Evolutionary conservation across 2,329 filamentous ascomycete species (phyloP), one percentile per base, ranked within the genome.

Genomic region (Cytospora schulzeri): DNA sequence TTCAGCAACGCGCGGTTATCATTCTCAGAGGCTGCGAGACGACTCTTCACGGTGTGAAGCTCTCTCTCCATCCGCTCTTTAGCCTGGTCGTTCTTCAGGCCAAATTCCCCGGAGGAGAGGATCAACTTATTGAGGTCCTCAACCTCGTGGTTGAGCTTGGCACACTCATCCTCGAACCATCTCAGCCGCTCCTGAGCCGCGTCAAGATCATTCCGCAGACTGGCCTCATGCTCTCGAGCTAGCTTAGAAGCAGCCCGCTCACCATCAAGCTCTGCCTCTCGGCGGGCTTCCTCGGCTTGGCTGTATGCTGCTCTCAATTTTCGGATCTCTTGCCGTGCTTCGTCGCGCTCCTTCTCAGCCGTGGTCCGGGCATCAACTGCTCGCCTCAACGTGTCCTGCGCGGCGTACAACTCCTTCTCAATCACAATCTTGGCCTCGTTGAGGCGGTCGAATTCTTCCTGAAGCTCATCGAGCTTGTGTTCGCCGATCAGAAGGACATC

Each of bases 341-440:
- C 92, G 72, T 96, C 95, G 3, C 93, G 91, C 72, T 96, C 92
- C 69, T 90, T 87, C 74, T 99, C 94, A 0, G 92, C 92, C 6
- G 87, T 86, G 6, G 88, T 83, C 35, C 92, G 87, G 55, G 91
- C 90, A 75, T 97, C 93, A 69, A 90, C 92, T 14, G 93, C 91
- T 62, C 94, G 88, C 45, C 95, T 88, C 54, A 97, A 85, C 14
- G 91, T 91, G 73, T 99, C 94, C 75, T 97, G 93, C 73, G 98
- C 94, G 6, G 91, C 90, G 74, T 98, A 98, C 75, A 99, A 89
- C 76, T 98, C 94, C 76, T 97, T 98, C 76, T 99, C 94, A 68
- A 99, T 97, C 55, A 89, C 96, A 71, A 97, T 97, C 77, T 99
- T 99, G 31, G 92, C 89, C 68, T 97, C 93, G 71, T 97, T 97